These are phyloP conservation scores for Stachybotrys chlorohalonatus DNA, from an alignment of 2,329 filamentous ascomycete genomes.

Conservation along the genomic window DNA sequence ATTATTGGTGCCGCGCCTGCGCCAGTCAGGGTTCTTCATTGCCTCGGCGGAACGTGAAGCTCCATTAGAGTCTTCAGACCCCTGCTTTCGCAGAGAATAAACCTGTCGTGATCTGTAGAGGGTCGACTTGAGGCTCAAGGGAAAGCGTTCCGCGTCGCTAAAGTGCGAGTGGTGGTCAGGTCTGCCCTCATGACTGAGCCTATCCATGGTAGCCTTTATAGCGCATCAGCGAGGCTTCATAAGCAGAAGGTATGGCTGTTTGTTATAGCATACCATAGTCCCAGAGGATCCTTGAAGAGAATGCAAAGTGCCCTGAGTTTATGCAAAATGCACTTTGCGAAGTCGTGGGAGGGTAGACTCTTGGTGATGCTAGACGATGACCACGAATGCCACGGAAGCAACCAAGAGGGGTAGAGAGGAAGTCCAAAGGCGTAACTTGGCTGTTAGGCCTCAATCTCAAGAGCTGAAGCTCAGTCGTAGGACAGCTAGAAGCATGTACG, in stretches of 20 bases:
- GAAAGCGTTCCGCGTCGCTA: not conserved
- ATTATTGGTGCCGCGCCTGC: constrained; percentile 12
- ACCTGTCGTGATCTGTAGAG: not conserved
- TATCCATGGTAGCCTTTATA: not conserved
- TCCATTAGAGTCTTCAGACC: constrained; percentile 9
- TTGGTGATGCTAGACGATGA: not conserved
- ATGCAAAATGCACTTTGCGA: not conserved
- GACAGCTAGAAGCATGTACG: too few relatives aligned
- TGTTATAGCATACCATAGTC: not conserved
- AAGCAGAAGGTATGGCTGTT: too few relatives aligned
- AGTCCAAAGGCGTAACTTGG: too few relatives aligned
- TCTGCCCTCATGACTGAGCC: not conserved
- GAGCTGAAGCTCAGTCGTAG: too few relatives aligned
- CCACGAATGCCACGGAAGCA: not conserved
- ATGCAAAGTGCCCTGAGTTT: not conserved
- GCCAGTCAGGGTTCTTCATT: constrained; percentile 26
- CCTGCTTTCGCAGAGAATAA: constrained; percentile 3
- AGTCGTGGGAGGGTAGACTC: not conserved
- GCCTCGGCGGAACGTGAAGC: constrained; percentile 16
- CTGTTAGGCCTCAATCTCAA: too few relatives aligned
- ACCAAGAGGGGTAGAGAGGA: too few relatives aligned
- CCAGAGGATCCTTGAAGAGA: not conserved
- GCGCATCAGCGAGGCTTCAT: not conserved
- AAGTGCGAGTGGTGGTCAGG: not conserved
- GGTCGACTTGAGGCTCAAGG: not conserved